phyloP scores from a whole-genome alignment of 2,329 filamentous ascomycete species.

The Ilyonectria destructans region DNA sequence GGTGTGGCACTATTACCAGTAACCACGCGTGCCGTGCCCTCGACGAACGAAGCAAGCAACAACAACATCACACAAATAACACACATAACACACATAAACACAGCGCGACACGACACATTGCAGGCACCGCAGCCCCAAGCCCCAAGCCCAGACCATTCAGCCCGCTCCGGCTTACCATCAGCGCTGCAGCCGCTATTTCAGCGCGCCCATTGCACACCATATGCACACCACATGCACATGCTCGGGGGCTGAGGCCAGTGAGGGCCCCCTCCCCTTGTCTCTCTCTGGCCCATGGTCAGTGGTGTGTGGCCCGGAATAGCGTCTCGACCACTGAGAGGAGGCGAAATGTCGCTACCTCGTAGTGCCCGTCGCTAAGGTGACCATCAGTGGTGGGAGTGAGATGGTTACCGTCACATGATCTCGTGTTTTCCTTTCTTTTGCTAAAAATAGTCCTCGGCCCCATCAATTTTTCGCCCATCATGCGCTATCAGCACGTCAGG shows the following conservation, averaged over 20 bases:
- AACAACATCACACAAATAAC: not conserved
- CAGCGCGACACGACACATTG: not conserved
- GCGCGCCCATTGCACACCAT: not conserved
- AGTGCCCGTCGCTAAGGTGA: conserved; percentile 29
- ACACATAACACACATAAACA: conserved; percentile 2
- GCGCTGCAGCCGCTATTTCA: not conserved
- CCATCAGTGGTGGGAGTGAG: conserved; percentile 22
- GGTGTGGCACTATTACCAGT: not conserved
- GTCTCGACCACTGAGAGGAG: conserved; percentile 30
- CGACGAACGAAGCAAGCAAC: not conserved
- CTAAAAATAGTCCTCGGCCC: conserved; percentile 47
- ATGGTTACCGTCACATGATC: conserved; percentile 48
- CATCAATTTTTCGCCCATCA: conserved; percentile 22
- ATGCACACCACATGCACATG: conserved; percentile 3
- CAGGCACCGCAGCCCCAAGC: not conserved
- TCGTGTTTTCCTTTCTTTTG: conserved; percentile 46
- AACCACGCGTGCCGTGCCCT: not conserved
- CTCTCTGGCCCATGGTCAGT: not conserved
- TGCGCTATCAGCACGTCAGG: conserved; percentile 5
- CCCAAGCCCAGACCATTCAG: conserved; percentile 1
- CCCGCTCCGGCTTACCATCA: not conserved
- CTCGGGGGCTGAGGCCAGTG: not conserved
- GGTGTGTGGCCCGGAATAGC: not conserved
- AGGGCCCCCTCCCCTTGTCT: not conserved
- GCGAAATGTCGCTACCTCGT: conserved; percentile 18